These are phyloP conservation scores for Stachybotrys echinatus DNA, from an alignment of 2,329 filamentous ascomycete genomes.

Conservation along the genomic window DNA sequence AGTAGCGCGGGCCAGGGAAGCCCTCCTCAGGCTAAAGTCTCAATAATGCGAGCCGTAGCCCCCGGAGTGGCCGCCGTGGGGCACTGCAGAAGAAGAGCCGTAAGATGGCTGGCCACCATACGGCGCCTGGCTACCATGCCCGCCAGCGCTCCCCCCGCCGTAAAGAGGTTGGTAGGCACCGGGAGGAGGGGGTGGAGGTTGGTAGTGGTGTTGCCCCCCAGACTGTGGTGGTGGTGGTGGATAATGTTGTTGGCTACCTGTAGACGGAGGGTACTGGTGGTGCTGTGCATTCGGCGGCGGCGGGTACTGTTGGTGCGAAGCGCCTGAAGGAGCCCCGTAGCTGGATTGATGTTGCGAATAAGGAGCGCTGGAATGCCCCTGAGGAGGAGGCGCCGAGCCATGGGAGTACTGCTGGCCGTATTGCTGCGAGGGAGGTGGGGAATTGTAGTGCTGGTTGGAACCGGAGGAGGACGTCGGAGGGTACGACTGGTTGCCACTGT, in stretches of 20 bases:
- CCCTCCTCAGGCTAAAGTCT: constrained; percentile 1
- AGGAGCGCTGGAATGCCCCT: constrained; percentile 16
- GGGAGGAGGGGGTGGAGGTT: neutral
- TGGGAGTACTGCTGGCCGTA: constrained; percentile 13
- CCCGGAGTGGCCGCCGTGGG: constrained; percentile 4
- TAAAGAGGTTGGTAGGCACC: constrained; percentile 1
- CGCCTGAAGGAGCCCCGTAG: constrained; percentile 13
- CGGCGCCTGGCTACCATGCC: constrained; percentile 20
- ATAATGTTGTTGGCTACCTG: constrained; percentile 1
- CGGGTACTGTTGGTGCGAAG: constrained; percentile 2
- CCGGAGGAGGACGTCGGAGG: constrained; percentile 10
- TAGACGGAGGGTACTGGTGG: neutral
- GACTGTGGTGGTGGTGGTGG: neutral
- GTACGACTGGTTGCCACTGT: constrained; percentile 12
- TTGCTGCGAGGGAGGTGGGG: neutral
- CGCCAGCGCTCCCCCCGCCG: constrained; percentile 6
- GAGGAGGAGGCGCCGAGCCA: constrained; percentile 13
- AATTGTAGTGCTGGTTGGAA: neutral
- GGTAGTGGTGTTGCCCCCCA: constrained; percentile 4
- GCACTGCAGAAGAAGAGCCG: constrained; percentile 5
- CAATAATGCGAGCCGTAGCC: constrained; percentile 17
- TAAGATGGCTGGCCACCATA: constrained; percentile 22
- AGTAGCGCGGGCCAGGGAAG: neutral
- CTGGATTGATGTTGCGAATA: constrained; percentile 14
- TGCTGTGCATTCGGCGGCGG: constrained; percentile 4